Evolutionary conservation across 2,329 filamentous ascomycete species (phyloP).

Genomic region (Aspergillus costaricaensis): DNA sequence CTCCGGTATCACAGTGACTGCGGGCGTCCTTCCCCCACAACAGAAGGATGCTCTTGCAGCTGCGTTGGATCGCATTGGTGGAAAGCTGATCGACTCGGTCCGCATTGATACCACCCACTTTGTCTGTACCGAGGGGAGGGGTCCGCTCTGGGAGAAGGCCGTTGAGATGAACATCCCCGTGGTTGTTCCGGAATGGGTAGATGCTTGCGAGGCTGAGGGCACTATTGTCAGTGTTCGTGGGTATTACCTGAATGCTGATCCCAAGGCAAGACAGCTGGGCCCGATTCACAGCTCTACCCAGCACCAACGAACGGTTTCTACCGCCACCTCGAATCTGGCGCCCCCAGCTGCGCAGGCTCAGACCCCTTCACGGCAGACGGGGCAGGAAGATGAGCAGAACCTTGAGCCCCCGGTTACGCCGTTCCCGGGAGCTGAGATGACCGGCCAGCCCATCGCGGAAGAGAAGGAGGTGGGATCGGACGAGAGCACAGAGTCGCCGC

Average conservation of each 20-base stretch:
- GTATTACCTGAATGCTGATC: constrained; percentile 91
- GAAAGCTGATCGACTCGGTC: constrained; percentile 84
- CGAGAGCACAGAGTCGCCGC: constrained; percentile 26
- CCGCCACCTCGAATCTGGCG: constrained; percentile 30
- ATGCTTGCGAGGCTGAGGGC: constrained; percentile 91
- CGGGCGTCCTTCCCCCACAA: constrained; percentile 76
- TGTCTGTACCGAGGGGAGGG: constrained; percentile 90
- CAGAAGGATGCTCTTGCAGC: constrained; percentile 71
- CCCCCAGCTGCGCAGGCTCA: constrained; percentile 11
- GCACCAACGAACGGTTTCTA: constrained; percentile 38
- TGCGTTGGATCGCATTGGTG: constrained; percentile 85
- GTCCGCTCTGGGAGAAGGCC: constrained; percentile 91
- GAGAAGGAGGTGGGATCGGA: constrained; percentile 31
- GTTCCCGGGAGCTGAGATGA: constrained; percentile 35
- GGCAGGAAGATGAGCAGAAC: constrained; percentile 26
- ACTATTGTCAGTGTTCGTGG: constrained; percentile 91
- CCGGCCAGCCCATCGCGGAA: constrained; percentile 30
- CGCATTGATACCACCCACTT: constrained; percentile 98
- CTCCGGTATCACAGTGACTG: constrained; percentile 90
- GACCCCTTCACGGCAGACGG: constrained; percentile 10
- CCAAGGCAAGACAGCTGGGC: constrained; percentile 58
- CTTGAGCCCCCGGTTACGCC: constrained; percentile 33
- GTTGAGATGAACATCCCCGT: constrained; percentile 98
- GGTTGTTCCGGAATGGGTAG: constrained; percentile 93
- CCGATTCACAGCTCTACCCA: constrained; percentile 36